These are phyloP conservation scores for Corymbia calophylla DNA, from an alignment of 441 rosid species.

Conservation along the genomic window DNA sequence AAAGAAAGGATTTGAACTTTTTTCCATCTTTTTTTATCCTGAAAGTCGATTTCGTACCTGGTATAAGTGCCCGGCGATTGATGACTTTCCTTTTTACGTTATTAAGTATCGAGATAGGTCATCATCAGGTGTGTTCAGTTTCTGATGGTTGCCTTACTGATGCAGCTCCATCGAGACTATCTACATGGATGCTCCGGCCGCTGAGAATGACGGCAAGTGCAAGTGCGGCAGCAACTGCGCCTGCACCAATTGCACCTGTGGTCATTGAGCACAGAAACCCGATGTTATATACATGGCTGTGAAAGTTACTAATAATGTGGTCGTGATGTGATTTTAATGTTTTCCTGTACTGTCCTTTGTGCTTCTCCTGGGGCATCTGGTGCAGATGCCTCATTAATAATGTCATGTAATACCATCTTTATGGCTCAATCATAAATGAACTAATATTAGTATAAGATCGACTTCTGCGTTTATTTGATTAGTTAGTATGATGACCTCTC, in stretches of 20 bases:
- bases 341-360: neutral
- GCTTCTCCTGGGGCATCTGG: neutral
- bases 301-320: constrained; percentile 7
- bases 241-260: constrained; percentile 53
- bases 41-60: neutral
- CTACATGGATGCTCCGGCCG: constrained; percentile 37
- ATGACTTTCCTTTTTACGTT: neutral
- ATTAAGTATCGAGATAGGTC: neutral
- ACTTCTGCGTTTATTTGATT: neutral
- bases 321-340: neutral
- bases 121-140: neutral
- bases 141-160: neutral
- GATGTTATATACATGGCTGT: neutral
- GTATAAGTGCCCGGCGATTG: neutral
- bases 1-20: neutral
- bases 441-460: neutral
- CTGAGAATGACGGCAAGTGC: constrained; percentile 64
- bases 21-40: neutral
- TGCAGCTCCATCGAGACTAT: constrained; percentile 44
- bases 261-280: constrained; percentile 2
- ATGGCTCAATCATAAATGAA: neutral
- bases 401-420: neutral
- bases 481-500: neutral
- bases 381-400: neutral
- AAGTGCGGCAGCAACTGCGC: constrained; percentile 67